phyloP scores from a whole-genome alignment of 306 rosid genomes.

The Ormosia semicastrata region DNA sequence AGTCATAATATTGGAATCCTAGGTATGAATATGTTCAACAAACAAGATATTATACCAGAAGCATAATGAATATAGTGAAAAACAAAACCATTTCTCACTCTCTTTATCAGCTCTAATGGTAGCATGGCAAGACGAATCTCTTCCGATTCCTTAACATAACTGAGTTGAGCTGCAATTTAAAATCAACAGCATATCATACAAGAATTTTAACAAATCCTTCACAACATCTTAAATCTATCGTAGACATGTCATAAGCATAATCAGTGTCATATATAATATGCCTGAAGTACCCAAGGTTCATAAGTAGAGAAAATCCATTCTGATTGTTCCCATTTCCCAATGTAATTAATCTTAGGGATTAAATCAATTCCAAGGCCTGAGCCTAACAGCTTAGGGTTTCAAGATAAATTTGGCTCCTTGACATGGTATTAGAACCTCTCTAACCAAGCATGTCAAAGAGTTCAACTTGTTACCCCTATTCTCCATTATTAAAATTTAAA shows the following conservation, averaged over 20 bases:
- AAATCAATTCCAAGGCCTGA: background rate
- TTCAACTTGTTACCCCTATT: no score
- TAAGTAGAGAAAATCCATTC: background rate
- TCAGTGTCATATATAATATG: background rate
- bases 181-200: slow-evolving; percentile 3
- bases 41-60: background rate
- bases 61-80: background rate
- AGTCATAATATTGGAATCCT: background rate
- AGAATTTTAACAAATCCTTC: slow-evolving; percentile 4
- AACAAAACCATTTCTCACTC: slow-evolving; percentile 50
- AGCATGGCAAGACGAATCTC: slow-evolving; percentile 86
- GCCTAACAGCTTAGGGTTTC: background rate
- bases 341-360: background rate
- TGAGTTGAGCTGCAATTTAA: slow-evolving; percentile 65
- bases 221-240: background rate
- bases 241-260: slow-evolving; percentile 12
- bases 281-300: background rate
- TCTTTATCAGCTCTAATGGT: slow-evolving; percentile 85
- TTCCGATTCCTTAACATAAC: slow-evolving; percentile 72
- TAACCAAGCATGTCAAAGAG: background rate
- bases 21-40: slow-evolving; percentile 3
- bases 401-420: background rate
- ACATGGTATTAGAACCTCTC: background rate
- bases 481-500: no score
- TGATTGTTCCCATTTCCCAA: background rate